Percentiles rank a stretch among this genome's conserved stretches.
Conservation (phyloP, 495 filamentous ascomycete species). For the Xeromyces bisporus region DNA sequence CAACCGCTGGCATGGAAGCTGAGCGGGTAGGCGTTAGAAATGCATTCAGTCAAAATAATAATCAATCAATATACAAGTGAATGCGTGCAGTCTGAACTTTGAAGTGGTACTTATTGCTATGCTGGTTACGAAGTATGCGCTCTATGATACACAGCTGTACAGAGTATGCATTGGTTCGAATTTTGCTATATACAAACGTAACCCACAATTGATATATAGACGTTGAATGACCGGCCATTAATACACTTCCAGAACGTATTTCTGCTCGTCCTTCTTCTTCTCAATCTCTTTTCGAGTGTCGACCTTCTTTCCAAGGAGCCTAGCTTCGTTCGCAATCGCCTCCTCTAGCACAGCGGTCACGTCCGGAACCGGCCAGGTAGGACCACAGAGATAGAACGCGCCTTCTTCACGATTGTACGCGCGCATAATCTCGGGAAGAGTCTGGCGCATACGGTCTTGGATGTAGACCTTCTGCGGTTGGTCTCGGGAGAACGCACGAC, state of each 20-base stretch:
- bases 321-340: conserved; percentile 68
- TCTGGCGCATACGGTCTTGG: conserved; percentile 92
- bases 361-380: conserved; percentile 98
- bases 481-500: conserved; percentile 88
- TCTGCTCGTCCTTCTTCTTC: conserved; percentile 77
- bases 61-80: too few relatives aligned
- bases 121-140: too few relatives aligned
- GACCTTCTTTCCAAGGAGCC: conserved; percentile 54
- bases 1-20: too few relatives aligned
- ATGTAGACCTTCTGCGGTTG: conserved; percentile 99
- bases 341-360: conserved; percentile 87
- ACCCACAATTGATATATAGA: conserved; percentile 8
- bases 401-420: conserved; percentile 82
- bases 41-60: too few relatives aligned
- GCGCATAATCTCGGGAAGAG: conserved; percentile 65
- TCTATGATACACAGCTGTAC: too few relatives aligned
- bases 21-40: too few relatives aligned
- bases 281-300: conserved; percentile 90
- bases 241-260: conserved; percentile 95
- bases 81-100: too few relatives aligned
- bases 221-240: conserved; percentile 24
- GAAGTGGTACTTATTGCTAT: too few relatives aligned
- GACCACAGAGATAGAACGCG: conserved; percentile 90
- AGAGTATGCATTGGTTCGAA: too few relatives aligned
- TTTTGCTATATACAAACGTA: too few relatives aligned